A percentile compares a stretch with the other conserved stretches of the same genome.
Evolutionary conservation across 768 basidiomycete species (phyloP).

Genomic region (Phallus indusiatus): DNA sequence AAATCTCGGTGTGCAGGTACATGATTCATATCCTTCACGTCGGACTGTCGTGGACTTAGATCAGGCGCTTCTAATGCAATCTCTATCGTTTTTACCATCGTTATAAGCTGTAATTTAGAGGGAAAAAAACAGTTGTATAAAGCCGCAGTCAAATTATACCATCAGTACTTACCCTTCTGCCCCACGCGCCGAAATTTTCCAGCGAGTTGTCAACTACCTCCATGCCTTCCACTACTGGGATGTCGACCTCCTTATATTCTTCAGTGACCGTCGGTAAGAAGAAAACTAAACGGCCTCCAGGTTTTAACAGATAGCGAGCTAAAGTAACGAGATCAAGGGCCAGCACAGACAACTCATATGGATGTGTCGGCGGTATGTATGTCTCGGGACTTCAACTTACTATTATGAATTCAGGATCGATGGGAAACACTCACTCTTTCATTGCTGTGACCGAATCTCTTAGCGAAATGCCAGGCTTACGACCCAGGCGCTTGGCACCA

Average conservation of each 20-base stretch:
- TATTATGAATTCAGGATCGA: not conserved
- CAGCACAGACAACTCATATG: constrained; percentile 85
- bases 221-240: constrained; percentile 78
- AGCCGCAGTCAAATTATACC: not conserved
- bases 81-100: constrained; percentile 59
- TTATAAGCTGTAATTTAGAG: constrained; percentile 68
- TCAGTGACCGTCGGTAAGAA: constrained; percentile 91
- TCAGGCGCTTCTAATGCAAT: constrained; percentile 32
- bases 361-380: constrained; percentile 83
- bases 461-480: constrained; percentile 42
- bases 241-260: constrained; percentile 81
- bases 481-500: constrained; percentile 72
- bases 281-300: constrained; percentile 85
- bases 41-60: constrained; percentile 33
- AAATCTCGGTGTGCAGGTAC: constrained; percentile 86
- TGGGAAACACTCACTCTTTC: constrained; percentile 7
- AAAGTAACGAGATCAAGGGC: constrained; percentile 73
- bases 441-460: constrained; percentile 11
- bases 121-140: constrained; percentile 3
- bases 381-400: constrained; percentile 43
- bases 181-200: constrained; percentile 95
- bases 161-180: constrained; percentile 57
- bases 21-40: constrained; percentile 17
- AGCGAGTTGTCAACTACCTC: constrained; percentile 78
- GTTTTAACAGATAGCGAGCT: constrained; percentile 76